Percentiles rank a stretch among this genome's conserved stretches.
These are phyloP conservation scores for Pythium plurisporium DNA, from an alignment of 352 stramenopile species.

Conservation along the genomic window DNA sequence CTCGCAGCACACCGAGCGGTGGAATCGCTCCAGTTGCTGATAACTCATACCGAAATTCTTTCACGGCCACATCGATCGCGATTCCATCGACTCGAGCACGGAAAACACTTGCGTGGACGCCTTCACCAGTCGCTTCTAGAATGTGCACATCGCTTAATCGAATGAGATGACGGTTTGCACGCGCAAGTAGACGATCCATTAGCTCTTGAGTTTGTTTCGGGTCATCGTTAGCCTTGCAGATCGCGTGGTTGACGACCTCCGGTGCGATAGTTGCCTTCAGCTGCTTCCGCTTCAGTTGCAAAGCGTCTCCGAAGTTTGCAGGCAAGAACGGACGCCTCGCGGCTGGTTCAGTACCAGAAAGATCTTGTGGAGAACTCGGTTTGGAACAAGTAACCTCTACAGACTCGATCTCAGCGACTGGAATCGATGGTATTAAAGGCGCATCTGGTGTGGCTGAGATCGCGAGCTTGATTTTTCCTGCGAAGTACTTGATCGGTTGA, in stretches of 20 bases:
- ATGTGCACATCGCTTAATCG: neutral
- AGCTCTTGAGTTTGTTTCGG: neutral
- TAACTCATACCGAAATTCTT: conserved; percentile 19
- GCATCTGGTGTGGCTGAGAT: neutral
- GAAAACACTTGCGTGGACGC: conserved; percentile 17
- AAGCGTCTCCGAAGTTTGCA: conserved; percentile 10
- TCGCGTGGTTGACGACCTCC: neutral
- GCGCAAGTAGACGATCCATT: neutral
- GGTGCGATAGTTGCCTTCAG: conserved; percentile 14
- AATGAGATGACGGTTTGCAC: neutral
- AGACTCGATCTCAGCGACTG: neutral
- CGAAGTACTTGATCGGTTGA: conserved; percentile 15
- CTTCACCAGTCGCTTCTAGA: conserved; percentile 8
- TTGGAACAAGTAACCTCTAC: neutral
- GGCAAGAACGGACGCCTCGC: conserved; percentile 2
- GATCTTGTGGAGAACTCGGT: neutral
- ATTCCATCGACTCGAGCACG: conserved; percentile 1
- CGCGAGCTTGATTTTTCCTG: conserved; percentile 19
- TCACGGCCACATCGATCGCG: conserved; percentile 14
- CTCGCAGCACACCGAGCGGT: conserved; percentile 10
- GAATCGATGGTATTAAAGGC: neutral
- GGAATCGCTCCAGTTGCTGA: neutral
- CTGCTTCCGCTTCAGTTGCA: conserved; percentile 22
- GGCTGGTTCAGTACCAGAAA: neutral
- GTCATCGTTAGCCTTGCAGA: neutral